phyloP scores from a whole-genome alignment of 257 asterid genomes.

The Solanum verrucosum region DNA sequence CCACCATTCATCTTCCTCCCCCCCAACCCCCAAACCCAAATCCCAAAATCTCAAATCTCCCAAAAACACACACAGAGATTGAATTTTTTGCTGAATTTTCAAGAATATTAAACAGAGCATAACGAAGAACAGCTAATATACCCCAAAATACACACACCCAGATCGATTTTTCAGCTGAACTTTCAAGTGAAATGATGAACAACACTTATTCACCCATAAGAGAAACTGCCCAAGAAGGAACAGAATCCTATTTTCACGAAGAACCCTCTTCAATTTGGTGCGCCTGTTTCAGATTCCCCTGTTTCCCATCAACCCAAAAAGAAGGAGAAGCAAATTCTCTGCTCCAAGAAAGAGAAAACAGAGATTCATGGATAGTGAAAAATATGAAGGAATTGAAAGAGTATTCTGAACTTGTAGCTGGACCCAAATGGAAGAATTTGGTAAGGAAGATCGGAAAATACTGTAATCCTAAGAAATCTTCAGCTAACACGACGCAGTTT shows the following conservation, averaged over 20 bases:
- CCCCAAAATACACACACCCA: neutral
- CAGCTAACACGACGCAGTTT: conserved; percentile 16
- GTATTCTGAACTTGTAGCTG: conserved; percentile 38
- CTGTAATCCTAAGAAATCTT: conserved; percentile 6
- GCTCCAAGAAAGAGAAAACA: neutral
- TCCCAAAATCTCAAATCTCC: neutral
- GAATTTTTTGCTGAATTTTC: neutral
- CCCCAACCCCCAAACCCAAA: neutral
- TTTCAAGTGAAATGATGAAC: neutral
- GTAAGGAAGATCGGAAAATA: conserved; percentile 27
- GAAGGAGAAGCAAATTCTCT: neutral
- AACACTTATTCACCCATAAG: neutral
- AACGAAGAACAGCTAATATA: neutral
- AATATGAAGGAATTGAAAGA: conserved; percentile 28
- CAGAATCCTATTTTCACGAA: neutral
- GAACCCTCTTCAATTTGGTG: neutral
- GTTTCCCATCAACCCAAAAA: neutral
- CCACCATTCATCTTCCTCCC: neutral
- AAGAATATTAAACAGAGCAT: neutral
- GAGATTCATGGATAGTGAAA: conserved; percentile 17
- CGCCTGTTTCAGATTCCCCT: neutral
- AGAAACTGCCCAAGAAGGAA: neutral
- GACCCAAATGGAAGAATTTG: conserved; percentile 48
- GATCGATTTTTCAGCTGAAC: neutral
- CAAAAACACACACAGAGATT: neutral